Evolutionary conservation across 2,329 filamentous ascomycete species (phyloP).

Genomic region (Aspergillus brunneoviolaceus): DNA sequence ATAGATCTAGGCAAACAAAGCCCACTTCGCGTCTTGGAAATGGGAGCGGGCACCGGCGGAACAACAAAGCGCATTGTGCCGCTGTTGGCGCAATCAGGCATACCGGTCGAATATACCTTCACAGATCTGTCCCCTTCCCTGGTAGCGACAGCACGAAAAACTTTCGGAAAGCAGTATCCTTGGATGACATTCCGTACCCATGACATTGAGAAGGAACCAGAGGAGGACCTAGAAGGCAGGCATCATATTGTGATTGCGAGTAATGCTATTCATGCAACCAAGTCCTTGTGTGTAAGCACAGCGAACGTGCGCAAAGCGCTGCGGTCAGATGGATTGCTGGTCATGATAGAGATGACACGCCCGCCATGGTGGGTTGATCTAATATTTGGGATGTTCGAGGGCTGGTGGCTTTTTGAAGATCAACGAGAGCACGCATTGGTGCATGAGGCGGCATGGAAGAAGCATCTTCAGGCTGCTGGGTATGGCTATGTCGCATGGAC

Average conservation of each 20-base stretch:
- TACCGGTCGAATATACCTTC: slow-evolving; percentile 38
- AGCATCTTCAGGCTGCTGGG: slow-evolving; percentile 11
- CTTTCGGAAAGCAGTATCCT: slow-evolving; percentile 26
- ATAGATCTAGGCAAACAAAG: no score
- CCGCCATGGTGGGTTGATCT: slow-evolving; percentile 28
- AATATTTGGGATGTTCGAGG: slow-evolving; percentile 33
- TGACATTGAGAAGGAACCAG: slow-evolving; percentile 27
- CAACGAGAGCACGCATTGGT: slow-evolving; percentile 28
- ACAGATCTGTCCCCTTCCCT: slow-evolving; percentile 38
- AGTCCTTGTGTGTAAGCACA: slow-evolving; percentile 20
- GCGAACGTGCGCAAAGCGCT: slow-evolving; percentile 24
- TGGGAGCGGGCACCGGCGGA: slow-evolving; percentile 41
- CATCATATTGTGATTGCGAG: slow-evolving; percentile 30
- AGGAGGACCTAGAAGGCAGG: slow-evolving; percentile 9
- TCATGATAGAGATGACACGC: slow-evolving; percentile 30
- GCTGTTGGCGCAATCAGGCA: slow-evolving; percentile 22
- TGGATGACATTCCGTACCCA: slow-evolving; percentile 21
- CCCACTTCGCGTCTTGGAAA: slow-evolving; percentile 38
- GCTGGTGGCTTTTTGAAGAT: slow-evolving; percentile 40
- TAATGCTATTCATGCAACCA: slow-evolving; percentile 38
- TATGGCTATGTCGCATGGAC: slow-evolving; percentile 14
- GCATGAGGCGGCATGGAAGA: slow-evolving; percentile 1
- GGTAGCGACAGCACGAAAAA: slow-evolving; percentile 30
- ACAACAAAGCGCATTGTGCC: slow-evolving; percentile 34
- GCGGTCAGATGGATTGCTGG: slow-evolving; percentile 27